Conservation (phyloP, 2,329 filamentous ascomycete species). For the Ophiocordyceps camponoti-saundersi region DNA sequence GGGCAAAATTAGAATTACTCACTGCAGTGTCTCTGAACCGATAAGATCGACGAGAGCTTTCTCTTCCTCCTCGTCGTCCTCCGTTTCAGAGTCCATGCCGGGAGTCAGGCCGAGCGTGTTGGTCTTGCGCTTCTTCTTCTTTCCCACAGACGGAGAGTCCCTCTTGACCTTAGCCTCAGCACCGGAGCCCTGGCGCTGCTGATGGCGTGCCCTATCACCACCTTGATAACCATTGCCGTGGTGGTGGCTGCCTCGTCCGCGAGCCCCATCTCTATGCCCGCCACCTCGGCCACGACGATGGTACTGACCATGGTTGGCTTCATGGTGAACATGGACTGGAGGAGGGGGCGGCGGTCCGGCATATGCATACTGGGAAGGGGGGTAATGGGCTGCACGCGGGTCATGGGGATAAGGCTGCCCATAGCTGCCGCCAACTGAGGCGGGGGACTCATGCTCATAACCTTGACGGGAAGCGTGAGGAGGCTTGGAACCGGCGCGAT, state of each 20-base stretch:
- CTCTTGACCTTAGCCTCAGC: constrained; percentile 10
- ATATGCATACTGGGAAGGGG: constrained; percentile 17
- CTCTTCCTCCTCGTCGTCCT: constrained; percentile 56
- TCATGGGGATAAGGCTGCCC: constrained; percentile 22
- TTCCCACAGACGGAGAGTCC: constrained; percentile 30
- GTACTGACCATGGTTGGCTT: constrained; percentile 12
- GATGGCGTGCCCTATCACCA: constrained; percentile 25
- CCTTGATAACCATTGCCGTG: constrained; percentile 8
- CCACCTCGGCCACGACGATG: constrained; percentile 18
- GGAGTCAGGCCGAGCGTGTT: constrained; percentile 58
- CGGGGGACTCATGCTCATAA: constrained; percentile 15
- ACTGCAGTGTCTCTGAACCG: constrained; percentile 38
- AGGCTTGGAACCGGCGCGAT: constrained; percentile 21
- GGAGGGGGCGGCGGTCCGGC: constrained; percentile 21
- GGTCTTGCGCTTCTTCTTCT: constrained; percentile 56
- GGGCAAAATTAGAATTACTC: constrained; percentile 13
- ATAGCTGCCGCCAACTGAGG: constrained; percentile 18
- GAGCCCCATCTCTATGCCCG: constrained; percentile 18
- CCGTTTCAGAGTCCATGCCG: constrained; percentile 43
- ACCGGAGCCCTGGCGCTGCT: constrained; percentile 11
- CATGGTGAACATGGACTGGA: constrained; percentile 13
- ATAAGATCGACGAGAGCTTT: constrained; percentile 41
- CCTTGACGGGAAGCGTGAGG: constrained; percentile 15
- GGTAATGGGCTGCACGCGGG: constrained; percentile 20
- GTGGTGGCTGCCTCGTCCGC: constrained; percentile 21